Conservation (phyloP, 2,329 filamentous ascomycete species). For the Aspergillus terreus region DNA sequence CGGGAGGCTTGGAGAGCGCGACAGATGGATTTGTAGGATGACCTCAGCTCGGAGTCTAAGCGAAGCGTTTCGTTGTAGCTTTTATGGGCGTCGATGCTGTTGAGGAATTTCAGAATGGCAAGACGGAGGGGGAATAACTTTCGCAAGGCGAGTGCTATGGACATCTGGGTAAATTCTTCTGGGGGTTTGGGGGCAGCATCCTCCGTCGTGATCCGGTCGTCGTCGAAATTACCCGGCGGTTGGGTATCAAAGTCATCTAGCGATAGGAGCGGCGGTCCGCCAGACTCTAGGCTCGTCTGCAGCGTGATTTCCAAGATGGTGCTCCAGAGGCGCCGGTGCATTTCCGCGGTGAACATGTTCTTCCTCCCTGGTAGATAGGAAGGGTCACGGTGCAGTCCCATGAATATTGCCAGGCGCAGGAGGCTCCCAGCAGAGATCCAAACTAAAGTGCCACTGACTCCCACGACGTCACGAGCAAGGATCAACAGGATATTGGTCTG, state of each 20-base stretch:
- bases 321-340: constrained; percentile 29
- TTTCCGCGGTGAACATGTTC: constrained; percentile 18
- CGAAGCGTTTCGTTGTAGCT: constrained; percentile 22
- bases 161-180: constrained; percentile 30
- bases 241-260: constrained; percentile 34
- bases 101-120: constrained; percentile 27
- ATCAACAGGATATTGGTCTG: constrained; percentile 44
- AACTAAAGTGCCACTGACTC: constrained; percentile 32
- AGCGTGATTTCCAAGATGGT: constrained; percentile 35
- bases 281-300: constrained; percentile 34
- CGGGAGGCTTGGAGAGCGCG: constrained; percentile 20
- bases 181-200: constrained; percentile 26
- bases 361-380: constrained; percentile 23
- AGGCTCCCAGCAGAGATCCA: constrained; percentile 39
- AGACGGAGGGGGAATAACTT: constrained; percentile 36
- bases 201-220: constrained; percentile 33
- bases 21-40: constrained; percentile 42
- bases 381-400: constrained; percentile 42
- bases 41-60: constrained; percentile 43
- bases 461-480: constrained; percentile 33
- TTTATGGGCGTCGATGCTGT: constrained; percentile 17
- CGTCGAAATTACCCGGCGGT: constrained; percentile 38
- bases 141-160: constrained; percentile 34
- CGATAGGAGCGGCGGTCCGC: constrained; percentile 33
- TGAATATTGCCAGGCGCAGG: constrained; percentile 36